A percentile compares a stretch with the other conserved stretches of the same genome.
Evolutionary conservation across 352 stramenopile species (phyloP).

Genomic region (Phytopythium oedochilum): DNA sequence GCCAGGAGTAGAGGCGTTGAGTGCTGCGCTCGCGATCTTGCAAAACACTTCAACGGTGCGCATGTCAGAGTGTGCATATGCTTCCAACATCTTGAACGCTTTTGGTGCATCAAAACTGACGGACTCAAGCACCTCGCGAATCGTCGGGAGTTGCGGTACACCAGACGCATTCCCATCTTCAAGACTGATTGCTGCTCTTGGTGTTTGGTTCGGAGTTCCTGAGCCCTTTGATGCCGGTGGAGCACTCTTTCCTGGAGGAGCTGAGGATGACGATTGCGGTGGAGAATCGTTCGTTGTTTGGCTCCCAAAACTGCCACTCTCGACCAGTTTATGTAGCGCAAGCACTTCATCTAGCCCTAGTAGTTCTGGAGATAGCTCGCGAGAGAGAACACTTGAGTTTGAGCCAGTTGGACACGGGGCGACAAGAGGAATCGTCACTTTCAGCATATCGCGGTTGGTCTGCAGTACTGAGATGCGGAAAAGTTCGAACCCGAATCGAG

Average conservation of each 20-base stretch:
- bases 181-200: background rate
- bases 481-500: slow-evolving; percentile 59
- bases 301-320: background rate
- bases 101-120: slow-evolving; percentile 26
- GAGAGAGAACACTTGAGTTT: background rate
- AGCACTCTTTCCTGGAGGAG: background rate
- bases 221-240: background rate
- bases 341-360: background rate
- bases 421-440: background rate
- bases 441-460: slow-evolving; percentile 8
- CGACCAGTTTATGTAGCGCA: background rate
- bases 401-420: background rate
- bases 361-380: background rate
- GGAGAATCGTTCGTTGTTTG: slow-evolving; percentile 5
- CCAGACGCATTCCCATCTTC: slow-evolving; percentile 7
- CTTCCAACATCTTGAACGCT: slow-evolving; percentile 20
- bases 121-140: slow-evolving; percentile 35
- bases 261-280: slow-evolving; percentile 15
- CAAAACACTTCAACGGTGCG: slow-evolving; percentile 24
- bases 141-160: slow-evolving; percentile 11
- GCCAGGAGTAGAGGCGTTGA: slow-evolving; percentile 9
- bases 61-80: slow-evolving; percentile 14
- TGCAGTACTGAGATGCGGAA: slow-evolving; percentile 32
- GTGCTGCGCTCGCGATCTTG: slow-evolving; percentile 23
- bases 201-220: background rate